Evolutionary conservation across 306 rosid species (phyloP).

Genomic region (Sicyos edulis): DNA sequence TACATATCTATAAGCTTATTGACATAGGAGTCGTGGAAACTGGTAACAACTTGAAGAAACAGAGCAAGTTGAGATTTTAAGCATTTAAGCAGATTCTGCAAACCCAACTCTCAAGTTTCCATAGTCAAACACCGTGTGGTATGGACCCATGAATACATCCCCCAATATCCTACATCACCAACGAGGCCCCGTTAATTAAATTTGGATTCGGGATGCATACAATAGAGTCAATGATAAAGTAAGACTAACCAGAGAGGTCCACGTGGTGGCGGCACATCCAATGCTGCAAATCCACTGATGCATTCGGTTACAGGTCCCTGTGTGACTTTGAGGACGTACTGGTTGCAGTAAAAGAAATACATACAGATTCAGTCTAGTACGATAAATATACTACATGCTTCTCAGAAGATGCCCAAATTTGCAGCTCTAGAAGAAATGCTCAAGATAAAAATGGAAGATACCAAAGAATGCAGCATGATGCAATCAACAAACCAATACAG

Average conservation of each 20-base stretch:
- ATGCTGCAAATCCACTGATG: conserved; percentile 56
- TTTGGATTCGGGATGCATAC: too few species aligned
- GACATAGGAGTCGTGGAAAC: not conserved
- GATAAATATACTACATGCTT: not conserved
- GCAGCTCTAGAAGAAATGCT: too few species aligned
- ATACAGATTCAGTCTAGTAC: too few species aligned
- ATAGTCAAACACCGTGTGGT: conserved; percentile 57
- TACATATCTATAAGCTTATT: too few species aligned
- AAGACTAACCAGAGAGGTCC: conserved; percentile 61
- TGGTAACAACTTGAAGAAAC: not conserved
- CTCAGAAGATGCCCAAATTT: too few species aligned
- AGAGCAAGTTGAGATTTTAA: too few species aligned
- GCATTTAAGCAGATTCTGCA: conserved; percentile 51
- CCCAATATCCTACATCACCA: conserved; percentile 51
- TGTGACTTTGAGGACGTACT: conserved; percentile 57
- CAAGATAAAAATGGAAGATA: not conserved
- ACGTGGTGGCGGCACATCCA: conserved; percentile 25
- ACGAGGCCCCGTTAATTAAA: not conserved
- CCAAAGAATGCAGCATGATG: too few species aligned
- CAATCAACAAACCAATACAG: too few species aligned
- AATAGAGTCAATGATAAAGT: too few species aligned
- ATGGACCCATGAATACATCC: conserved; percentile 72
- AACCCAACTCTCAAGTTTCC: conserved; percentile 57
- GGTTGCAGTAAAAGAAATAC: conserved; percentile 3
- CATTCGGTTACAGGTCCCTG: conserved; percentile 55